Percentiles rank a stretch among this genome's conserved stretches.
phyloP scores from a whole-genome alignment of 768 basidiomycete genomes.

The Phlebiopsis flavidoalba region DNA sequence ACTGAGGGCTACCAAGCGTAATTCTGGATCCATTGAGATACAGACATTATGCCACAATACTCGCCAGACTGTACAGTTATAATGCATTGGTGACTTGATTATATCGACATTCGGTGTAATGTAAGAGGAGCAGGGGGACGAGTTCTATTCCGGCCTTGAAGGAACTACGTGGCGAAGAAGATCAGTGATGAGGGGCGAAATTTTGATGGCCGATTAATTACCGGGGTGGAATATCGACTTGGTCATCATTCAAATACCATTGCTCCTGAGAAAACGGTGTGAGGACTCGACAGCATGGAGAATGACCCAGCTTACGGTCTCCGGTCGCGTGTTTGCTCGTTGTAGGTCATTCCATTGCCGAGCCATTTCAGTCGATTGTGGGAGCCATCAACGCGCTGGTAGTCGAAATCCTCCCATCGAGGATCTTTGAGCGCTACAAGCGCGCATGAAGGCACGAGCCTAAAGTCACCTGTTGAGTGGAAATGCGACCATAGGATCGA shows the following conservation, averaged over 20 bases:
- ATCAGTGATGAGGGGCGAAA: not conserved
- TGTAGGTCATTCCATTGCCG: slow-evolving; percentile 54
- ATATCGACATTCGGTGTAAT: not conserved
- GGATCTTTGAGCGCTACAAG: slow-evolving; percentile 44
- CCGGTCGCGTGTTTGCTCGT: slow-evolving; percentile 38
- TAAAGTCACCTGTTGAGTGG: slow-evolving; percentile 11
- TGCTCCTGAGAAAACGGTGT: slow-evolving; percentile 29
- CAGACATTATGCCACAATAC: too few relatives aligned
- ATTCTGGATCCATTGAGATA: too few relatives aligned
- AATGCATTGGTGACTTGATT: too few relatives aligned
- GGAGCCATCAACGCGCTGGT: slow-evolving; percentile 38
- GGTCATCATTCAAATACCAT: slow-evolving; percentile 38
- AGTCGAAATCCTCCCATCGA: slow-evolving; percentile 62
- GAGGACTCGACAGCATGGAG: not conserved
- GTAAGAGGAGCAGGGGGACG: not conserved
- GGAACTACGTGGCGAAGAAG: not conserved
- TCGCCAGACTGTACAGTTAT: too few relatives aligned
- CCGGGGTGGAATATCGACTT: slow-evolving; percentile 42
- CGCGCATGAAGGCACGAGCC: slow-evolving; percentile 49
- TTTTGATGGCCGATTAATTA: slow-evolving; percentile 16
- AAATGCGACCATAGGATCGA: not conserved
- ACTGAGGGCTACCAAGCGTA: too few relatives aligned
- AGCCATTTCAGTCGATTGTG: slow-evolving; percentile 54
- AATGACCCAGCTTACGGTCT: slow-evolving; percentile 17
- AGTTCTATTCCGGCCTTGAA: not conserved